Percentiles rank a stretch among this genome's conserved stretches.
Conservation (phyloP, 179 eudicot genomes). For the Carnegiea gigantea region DNA sequence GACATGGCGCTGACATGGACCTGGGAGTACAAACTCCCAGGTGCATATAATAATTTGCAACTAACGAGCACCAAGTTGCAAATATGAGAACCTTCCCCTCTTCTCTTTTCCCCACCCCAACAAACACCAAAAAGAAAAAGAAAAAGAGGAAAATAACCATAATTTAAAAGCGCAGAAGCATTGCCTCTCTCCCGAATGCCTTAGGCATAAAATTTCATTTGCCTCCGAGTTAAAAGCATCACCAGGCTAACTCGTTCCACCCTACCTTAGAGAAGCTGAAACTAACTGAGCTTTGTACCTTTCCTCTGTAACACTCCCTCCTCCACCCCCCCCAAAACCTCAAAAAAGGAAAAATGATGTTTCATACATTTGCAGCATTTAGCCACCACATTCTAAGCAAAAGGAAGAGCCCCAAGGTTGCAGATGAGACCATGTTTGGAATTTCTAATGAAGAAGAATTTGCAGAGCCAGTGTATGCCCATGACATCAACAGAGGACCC, state of each 20-base stretch:
- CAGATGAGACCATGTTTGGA: constrained; percentile 56
- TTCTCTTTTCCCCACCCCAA: neutral
- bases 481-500: constrained; percentile 26
- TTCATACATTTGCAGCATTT: constrained; percentile 22
- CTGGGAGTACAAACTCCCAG: too few species aligned
- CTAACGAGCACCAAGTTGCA: constrained; percentile 5
- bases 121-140: neutral
- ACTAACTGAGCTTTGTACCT: neutral
- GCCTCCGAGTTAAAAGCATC: neutral
- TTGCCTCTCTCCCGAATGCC: neutral
- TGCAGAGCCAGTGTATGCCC: constrained; percentile 8
- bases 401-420: constrained; percentile 58
- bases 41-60: too few species aligned
- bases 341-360: constrained; percentile 18
- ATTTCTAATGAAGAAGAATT: neutral
- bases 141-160: neutral
- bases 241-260: neutral
- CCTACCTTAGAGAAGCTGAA: constrained; percentile 1
- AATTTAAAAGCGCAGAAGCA: neutral
- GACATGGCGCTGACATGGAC: too few species aligned
- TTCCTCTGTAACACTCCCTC: neutral
- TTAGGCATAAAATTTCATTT: neutral
- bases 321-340: neutral
- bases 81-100: neutral
- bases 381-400: constrained; percentile 17